Evolutionary conservation across 2,329 filamentous ascomycete species (phyloP), one percentile per base, ranked within the genome.

Genomic region (Fusarium coicis): DNA sequence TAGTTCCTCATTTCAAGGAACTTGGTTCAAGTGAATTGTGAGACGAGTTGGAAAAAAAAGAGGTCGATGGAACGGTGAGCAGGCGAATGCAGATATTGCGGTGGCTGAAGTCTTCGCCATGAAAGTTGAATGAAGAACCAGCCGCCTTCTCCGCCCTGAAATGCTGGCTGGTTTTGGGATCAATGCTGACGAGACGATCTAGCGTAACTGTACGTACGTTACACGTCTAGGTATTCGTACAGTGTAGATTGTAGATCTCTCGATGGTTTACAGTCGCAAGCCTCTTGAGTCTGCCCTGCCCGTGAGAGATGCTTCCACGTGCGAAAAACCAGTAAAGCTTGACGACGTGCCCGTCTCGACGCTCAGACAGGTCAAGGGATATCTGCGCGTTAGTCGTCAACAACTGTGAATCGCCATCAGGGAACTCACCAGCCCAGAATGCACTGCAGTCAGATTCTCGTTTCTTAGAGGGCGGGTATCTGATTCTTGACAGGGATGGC

Each of bases 401-500:
- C 32, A n/a, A 32, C n/a, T 53, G 53, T 26, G 43, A 63, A 40
- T 63, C 28, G 39, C 39, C 44, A 43, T 47, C 42, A 63, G 28
- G 46, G 58, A 66, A 66, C 43, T 56, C 50, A 40, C 46, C 34
- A 68, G 36, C 32, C 30, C 37, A 56, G 30, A 64, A 32, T 37
- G 19, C 46, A 55, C 43, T 64, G 47, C 60, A 62, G 55, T 66
- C 56, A 62, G 70, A 63, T 60, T 60, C 67, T 70, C 50, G 59
- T 61, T 68, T 62, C 63, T 67, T 36, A 55, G 59, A 55, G 66
- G 47, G 50, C 49, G 56, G 63, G 56, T 70, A 61, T 69, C 26
- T 66, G 50, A 52, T 55, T 65, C 70, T 53, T 56, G 66, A 66
- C 74, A 75, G 60, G 75, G 72, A 68, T 69, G 42, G 58, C 37